Evolutionary conservation across 1,139 yeast genomes (phyloP).

Genomic region (Protomyces macrosporus): DNA sequence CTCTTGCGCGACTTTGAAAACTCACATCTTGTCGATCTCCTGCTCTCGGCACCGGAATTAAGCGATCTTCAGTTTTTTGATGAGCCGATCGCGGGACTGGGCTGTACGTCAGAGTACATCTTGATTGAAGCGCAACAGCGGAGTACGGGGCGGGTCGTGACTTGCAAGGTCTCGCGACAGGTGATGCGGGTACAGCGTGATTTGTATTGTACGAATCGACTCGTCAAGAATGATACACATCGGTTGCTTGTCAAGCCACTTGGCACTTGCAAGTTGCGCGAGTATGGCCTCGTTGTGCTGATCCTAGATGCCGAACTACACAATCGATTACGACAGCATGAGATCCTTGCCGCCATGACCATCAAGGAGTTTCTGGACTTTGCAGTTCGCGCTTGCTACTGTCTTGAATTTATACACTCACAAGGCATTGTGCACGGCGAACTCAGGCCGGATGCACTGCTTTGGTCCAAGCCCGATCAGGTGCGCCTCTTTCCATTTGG

Average conservation of each 20-base stretch:
- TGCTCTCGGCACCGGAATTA: not conserved
- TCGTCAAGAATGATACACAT: not conserved
- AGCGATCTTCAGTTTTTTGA: not conserved
- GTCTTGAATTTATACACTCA: slow-evolving; percentile 31
- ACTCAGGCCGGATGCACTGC: slow-evolving; percentile 31
- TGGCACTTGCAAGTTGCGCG: not conserved
- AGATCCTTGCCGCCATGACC: not conserved
- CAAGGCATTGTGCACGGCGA: slow-evolving; percentile 32
- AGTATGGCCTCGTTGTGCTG: not conserved
- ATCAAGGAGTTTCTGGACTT: slow-evolving; percentile 29
- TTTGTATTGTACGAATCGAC: not conserved
- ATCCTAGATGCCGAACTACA: not conserved
- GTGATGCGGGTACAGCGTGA: not conserved
- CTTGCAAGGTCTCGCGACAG: not conserved
- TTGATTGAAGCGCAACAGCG: not conserved
- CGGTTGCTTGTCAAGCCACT: not conserved
- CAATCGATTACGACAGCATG: not conserved
- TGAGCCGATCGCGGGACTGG: not conserved
- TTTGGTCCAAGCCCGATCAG: slow-evolving; percentile 24
- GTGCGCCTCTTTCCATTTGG: slow-evolving; percentile 31
- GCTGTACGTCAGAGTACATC: not conserved
- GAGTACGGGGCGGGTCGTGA: not conserved
- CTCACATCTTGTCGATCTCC: not conserved
- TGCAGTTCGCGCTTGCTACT: slow-evolving; percentile 31
- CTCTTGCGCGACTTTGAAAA: not conserved